A percentile compares a stretch with the other conserved stretches of the same genome.
Evolutionary conservation across 2,329 filamentous ascomycete genomes (phyloP).

Genomic region (Claviceps cyperi): DNA sequence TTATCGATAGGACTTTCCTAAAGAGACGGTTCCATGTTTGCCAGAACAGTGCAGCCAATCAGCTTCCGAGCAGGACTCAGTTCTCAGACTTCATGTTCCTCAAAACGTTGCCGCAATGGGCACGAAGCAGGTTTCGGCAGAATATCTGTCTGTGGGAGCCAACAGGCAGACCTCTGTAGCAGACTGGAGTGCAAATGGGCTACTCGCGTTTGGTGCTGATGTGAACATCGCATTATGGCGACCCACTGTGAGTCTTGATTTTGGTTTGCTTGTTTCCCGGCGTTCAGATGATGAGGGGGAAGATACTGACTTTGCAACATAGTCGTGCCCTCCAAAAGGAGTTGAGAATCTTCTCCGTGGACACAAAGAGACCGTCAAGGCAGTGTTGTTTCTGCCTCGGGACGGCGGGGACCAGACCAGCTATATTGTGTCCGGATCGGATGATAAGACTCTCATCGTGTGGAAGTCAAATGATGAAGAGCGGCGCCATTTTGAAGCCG

Average conservation of each 20-base stretch:
- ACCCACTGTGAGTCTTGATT: constrained; percentile 45
- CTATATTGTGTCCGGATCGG: constrained; percentile 63
- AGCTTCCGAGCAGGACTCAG: constrained; percentile 17
- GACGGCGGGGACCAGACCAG: constrained; percentile 29
- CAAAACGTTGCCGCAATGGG: constrained; percentile 13
- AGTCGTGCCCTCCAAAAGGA: constrained; percentile 34
- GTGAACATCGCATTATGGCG: constrained; percentile 82
- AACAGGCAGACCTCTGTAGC: constrained; percentile 83
- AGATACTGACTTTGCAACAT: constrained; percentile 1
- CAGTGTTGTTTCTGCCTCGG: constrained; percentile 58
- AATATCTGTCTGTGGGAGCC: constrained; percentile 62
- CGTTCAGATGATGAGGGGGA: not conserved
- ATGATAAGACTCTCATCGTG: constrained; percentile 62
- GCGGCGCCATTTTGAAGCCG: constrained; percentile 19
- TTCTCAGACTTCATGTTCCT: constrained; percentile 17
- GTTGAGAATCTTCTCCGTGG: constrained; percentile 55
- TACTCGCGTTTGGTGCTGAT: constrained; percentile 81
- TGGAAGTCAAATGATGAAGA: constrained; percentile 37
- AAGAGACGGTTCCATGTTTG: too few species aligned
- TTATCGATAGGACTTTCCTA: constrained; percentile 2
- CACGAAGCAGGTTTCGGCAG: constrained; percentile 20
- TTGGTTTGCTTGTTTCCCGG: not conserved
- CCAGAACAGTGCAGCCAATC: constrained; percentile 20
- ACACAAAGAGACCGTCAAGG: constrained; percentile 70
- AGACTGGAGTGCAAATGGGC: constrained; percentile 64